Evolutionary conservation across 2,329 filamentous ascomycete genomes (phyloP).

Genomic region (Alternaria viburni): DNA sequence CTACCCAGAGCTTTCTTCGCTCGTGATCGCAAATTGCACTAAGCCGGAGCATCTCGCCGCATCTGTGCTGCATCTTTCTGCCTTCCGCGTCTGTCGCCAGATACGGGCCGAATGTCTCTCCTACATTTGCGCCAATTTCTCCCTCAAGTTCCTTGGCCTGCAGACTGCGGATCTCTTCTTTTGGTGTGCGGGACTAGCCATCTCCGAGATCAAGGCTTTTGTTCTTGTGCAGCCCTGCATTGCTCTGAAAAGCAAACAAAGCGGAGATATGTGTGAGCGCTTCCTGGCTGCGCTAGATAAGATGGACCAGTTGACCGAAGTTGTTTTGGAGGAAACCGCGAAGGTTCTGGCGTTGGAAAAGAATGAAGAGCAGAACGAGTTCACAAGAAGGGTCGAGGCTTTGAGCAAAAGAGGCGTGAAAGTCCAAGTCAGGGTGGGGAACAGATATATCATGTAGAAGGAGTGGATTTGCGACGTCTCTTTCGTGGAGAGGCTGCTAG

Average conservation of each 20-base stretch:
- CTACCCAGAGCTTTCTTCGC: conserved; percentile 7
- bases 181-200: background rate
- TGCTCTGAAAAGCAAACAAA: background rate
- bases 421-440: background rate
- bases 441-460: background rate
- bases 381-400: conserved; percentile 4
- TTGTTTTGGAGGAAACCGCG: background rate
- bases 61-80: conserved; percentile 11
- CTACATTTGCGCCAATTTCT: conserved; percentile 22
- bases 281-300: conserved; percentile 4
- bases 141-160: conserved; percentile 12
- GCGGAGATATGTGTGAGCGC: background rate
- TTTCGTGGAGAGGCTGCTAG: background rate
- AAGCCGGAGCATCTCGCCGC: conserved; percentile 13
- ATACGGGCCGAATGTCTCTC: conserved; percentile 30
- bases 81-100: conserved; percentile 29
- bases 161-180: conserved; percentile 16
- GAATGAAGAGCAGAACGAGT: background rate
- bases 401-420: conserved; percentile 1
- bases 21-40: conserved; percentile 7
- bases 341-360: background rate
- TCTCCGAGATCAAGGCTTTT: conserved; percentile 6
- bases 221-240: background rate
- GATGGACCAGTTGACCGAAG: background rate
- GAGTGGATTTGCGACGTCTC: background rate